These are phyloP conservation scores for Starmerella vitae DNA, from an alignment of 805 yeast genomes.

Conservation along the genomic window DNA sequence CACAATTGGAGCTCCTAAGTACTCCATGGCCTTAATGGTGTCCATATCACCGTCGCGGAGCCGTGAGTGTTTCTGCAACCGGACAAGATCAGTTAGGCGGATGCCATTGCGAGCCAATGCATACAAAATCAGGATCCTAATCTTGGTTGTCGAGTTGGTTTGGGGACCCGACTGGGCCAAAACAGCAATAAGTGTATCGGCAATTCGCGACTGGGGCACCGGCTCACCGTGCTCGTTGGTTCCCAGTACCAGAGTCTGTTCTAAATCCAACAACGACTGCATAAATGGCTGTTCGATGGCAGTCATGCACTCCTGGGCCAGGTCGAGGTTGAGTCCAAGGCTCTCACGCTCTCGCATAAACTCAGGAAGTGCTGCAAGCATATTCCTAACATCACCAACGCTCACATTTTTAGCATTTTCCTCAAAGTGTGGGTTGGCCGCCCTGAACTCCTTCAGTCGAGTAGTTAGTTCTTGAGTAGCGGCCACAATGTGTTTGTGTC, in stretches of 20 bases:
- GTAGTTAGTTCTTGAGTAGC: slow-evolving; percentile 49
- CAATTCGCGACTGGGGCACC: slow-evolving; percentile 6
- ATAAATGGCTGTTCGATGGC: slow-evolving; percentile 44
- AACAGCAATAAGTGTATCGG: slow-evolving; percentile 43
- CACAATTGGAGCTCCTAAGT: slow-evolving; percentile 36
- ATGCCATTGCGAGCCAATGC: slow-evolving; percentile 61
- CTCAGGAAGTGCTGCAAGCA: slow-evolving; percentile 36
- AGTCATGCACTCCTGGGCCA: slow-evolving; percentile 48
- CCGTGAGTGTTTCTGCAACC: slow-evolving; percentile 45
- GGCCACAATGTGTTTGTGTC: slow-evolving; percentile 64
- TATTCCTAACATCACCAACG: slow-evolving; percentile 59
- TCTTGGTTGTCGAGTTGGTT: slow-evolving; percentile 36
- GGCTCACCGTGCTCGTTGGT: slow-evolving; percentile 45
- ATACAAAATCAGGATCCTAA: slow-evolving; percentile 62
- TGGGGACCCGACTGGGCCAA: slow-evolving; percentile 33
- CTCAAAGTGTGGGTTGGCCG: slow-evolving; percentile 61
- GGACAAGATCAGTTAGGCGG: slow-evolving; percentile 54
- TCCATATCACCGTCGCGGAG: slow-evolving; percentile 35
- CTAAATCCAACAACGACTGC: slow-evolving; percentile 68
- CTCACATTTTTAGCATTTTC: slow-evolving; percentile 51
- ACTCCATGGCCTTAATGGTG: slow-evolving; percentile 43
- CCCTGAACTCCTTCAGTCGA: slow-evolving; percentile 49
- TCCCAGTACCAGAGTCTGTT: slow-evolving; percentile 71
- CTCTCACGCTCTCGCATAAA: slow-evolving; percentile 28
- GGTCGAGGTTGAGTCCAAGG: slow-evolving; percentile 27